phyloP scores from a whole-genome alignment of 305 asterid species.

The Rubia occidens region DNA sequence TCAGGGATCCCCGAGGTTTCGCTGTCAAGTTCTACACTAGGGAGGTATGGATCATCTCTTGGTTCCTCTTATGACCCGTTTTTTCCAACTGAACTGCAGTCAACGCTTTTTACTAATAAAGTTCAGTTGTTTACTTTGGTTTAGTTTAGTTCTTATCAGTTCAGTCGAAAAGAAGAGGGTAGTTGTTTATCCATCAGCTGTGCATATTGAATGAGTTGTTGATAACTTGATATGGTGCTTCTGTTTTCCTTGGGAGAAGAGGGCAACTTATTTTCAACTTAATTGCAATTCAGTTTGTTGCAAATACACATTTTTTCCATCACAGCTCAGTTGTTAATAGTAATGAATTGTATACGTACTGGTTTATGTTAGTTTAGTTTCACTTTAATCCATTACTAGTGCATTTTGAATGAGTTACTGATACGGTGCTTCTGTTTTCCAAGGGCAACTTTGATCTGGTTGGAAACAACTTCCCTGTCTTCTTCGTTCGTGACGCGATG shows the following conservation, averaged over 20 bases:
- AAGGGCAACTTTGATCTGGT: constrained; percentile 92
- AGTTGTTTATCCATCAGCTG: neutral
- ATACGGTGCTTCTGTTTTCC: neutral
- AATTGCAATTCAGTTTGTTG: no score
- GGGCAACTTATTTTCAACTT: no score
- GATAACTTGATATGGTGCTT: neutral
- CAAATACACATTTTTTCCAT: no score
- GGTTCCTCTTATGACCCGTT: neutral
- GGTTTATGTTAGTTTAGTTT: no score
- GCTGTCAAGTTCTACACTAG: constrained; percentile 87
- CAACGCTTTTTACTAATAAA: no score
- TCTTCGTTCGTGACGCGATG: constrained; percentile 82
- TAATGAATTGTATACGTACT: no score
- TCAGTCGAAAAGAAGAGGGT: neutral
- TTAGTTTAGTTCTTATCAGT: neutral
- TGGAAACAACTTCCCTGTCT: constrained; percentile 90
- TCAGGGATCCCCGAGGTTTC: constrained; percentile 88
- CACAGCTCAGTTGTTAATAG: no score
- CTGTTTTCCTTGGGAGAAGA: neutral
- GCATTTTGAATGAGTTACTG: neutral
- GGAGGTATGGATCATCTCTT: constrained; percentile 42
- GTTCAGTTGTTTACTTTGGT: neutral
- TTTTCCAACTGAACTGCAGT: no score
- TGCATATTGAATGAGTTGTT: neutral
- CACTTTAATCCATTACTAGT: neutral